Evolutionary conservation across 257 asterid species (phyloP), one percentile per base, ranked within the genome.

Genomic region (Solanum ahanhuiri): DNA sequence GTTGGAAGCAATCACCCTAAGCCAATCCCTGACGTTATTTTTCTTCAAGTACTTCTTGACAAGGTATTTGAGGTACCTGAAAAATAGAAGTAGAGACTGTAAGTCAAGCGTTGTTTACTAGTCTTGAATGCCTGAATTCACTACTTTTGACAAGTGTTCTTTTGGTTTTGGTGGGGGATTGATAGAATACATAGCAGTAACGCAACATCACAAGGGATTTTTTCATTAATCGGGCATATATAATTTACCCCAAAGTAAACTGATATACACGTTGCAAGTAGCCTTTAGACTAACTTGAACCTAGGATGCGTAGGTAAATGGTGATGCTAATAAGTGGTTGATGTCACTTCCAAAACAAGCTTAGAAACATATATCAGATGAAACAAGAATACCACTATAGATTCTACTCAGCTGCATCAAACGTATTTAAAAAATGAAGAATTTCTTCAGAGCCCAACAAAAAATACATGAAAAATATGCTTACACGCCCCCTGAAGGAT

Each of bases 11-110:
- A 94, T 94, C 86, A 94, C 97, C 81, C 96, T 93, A 82, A 94
- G 97, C 98, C 98, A 94, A 89, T 94, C 96, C 85, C 98, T 90
- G 28, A 94, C 98, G 6, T 92, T 92, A 86, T 94, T 90, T 88
- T 94, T 93, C 95, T 94, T 94, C 96, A 93, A 89, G 91, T 93
- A 94, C 82, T 94, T 94, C 92, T 94, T 94, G 1, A 96, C 93
- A 91, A 94, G 90, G 86, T 94, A 94, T 91, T 94, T 94, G 48
- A 94, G 91, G 41, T 93, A 94, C 93, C 98, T 94, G 87, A 2
- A 83, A 64, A 89, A 23, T 30, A 85, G 2, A 41, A 39, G 22
- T 0, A 51, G 3, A 51, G 35, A 12, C 2, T 20, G 25, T 11
- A 82, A 54, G 30, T 25, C 9, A 18, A 18, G 43, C 22, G 0